Base-by-base conservation (phyloP, 306 rosid genomes). In the Pterocarpus santalinus region DNA sequence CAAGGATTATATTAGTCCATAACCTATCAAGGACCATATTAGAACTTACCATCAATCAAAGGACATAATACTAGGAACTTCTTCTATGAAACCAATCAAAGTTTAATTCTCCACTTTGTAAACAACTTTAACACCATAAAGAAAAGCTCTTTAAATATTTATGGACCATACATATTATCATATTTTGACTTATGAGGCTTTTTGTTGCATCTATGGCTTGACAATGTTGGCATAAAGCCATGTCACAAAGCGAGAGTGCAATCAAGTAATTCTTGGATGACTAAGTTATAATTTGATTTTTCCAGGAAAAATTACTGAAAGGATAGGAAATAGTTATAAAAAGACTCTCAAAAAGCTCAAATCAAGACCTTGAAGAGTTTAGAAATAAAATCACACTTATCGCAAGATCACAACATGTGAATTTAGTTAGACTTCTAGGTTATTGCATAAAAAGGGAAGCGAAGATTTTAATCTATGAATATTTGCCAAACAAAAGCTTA, bases 381-480 rank as follows among this genome's bases (percentile, higher is more conserved):
- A 78, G 57, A 73, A 83, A 89, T 64, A 90, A 89, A 70, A 79
- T 89, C 39, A 58, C 78, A 0, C 87, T 90, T 58, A 85, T 88
- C 2, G 90, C 91, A 81, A 84, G 62, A 13, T 74, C 87, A 28
- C 93, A 87, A 16, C 93, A 90, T 72, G 85, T 87, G 44, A 90
- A 90, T 84, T 86, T 90, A 53, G 90, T 86, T 60, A 81, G 90
- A 46, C 85, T 90, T 79, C 8, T 86, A 64, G 93, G 93, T 22
- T 87, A 75, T 51, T 86, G 88, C 81, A 76, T 81, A 14, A 69
- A 84, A 72, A 85, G 22, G 61, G 81, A 87, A 17, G 91, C 87
- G 72, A 90, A 78, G 85, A 86, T 83, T 85, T 44, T 89, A 39
- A 78, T 89, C 62, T 87, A 89, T 41, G 89, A 89, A 68, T 87